These are phyloP conservation scores for Microthlaspi erraticum DNA, from an alignment of 345 rosid genomes.

Conservation along the genomic window DNA sequence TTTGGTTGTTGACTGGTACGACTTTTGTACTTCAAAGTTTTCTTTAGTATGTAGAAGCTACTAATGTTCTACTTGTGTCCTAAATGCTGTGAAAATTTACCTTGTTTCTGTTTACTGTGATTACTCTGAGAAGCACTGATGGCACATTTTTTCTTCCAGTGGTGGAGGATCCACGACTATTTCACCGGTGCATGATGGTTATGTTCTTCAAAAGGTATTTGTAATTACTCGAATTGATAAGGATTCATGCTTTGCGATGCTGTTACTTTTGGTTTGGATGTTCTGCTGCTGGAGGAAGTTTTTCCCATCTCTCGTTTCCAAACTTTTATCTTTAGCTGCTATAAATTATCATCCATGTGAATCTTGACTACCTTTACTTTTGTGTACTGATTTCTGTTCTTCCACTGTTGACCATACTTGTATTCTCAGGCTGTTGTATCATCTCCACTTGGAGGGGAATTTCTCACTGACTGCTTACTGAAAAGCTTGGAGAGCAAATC, in stretches of 20 bases:
- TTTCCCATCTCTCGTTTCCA: not conserved
- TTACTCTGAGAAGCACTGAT: conserved; percentile 23
- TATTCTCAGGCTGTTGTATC: conserved; percentile 69
- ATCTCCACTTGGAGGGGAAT: conserved; percentile 93
- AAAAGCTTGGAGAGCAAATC: conserved; percentile 99
- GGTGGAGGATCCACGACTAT: conserved; percentile 99
- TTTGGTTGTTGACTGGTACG: conserved; percentile 93
- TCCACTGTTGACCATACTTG: conserved; percentile 21
- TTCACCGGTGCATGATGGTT: conserved; percentile 97
- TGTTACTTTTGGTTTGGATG: conserved; percentile 12
- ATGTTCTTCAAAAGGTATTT: conserved; percentile 94
- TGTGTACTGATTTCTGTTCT: conserved; percentile 1
- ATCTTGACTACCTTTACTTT: conserved; percentile 14
- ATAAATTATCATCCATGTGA: not conserved
- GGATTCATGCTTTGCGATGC: conserved; percentile 4
- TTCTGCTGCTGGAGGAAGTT: not conserved
- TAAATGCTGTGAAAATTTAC: conserved; percentile 17
- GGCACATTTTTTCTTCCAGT: conserved; percentile 48
- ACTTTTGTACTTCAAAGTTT: not conserved
- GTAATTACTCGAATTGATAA: conserved; percentile 1
- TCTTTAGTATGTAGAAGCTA: conserved; percentile 18
- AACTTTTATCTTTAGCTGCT: conserved; percentile 9
- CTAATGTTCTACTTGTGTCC: conserved; percentile 19
- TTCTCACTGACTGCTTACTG: conserved; percentile 91
- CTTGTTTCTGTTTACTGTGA: conserved; percentile 18